Base-by-base conservation (phyloP, 2,329 filamentous ascomycete species). In the Gaeumannomyces sp. region DNA sequence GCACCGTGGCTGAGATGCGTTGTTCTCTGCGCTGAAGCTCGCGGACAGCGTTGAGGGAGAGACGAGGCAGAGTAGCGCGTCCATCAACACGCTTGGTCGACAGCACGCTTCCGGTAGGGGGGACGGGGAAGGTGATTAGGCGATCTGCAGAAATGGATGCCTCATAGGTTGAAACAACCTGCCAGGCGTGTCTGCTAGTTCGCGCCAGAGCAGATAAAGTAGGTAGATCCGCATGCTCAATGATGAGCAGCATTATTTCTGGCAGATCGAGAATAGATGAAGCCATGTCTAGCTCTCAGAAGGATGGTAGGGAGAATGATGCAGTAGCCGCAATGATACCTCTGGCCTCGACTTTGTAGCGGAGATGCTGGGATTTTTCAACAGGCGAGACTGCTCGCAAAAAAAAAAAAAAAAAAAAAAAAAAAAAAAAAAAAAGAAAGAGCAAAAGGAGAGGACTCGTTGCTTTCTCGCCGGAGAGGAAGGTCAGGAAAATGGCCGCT, bases 181-280 rank as follows among this genome's bases (percentile, higher is more conserved):
- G 8, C 27, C 59, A 31, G 35, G 45, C 14, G 16, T 25, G 33
- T 11, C 16, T 59, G 13, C 50, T 50, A 8, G 62, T 64, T 13
- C 62, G 62, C 33, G 59, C 59, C 31, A 64, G 62, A n/a, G 62
- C 33, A 8, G 62, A 59, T 14, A 64, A 5, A 25, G 56, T 29
- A 29, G 56, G 57, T 19, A 64, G 35, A 11, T 64, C 62, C 22
- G 57, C 56, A 27, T 64, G 14, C 62, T 64, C 62, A 25, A 57
- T 27, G 35, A 64, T 33, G 3, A 27, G n/a, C 22, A 64, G 57
- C 8, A 64, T 14, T 4, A 60, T 19, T 59, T 63, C 61, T 28
- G 56, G 53, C 56, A 58, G 33, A n/a, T 19, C 31, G 5, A 57
- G 16, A 13, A 53, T 56, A 16, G 22, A n/a, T 29, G 29, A 27